phyloP scores from a whole-genome alignment of 2,329 filamentous ascomycete species.

The Neoscytalidium dimidiatum region DNA sequence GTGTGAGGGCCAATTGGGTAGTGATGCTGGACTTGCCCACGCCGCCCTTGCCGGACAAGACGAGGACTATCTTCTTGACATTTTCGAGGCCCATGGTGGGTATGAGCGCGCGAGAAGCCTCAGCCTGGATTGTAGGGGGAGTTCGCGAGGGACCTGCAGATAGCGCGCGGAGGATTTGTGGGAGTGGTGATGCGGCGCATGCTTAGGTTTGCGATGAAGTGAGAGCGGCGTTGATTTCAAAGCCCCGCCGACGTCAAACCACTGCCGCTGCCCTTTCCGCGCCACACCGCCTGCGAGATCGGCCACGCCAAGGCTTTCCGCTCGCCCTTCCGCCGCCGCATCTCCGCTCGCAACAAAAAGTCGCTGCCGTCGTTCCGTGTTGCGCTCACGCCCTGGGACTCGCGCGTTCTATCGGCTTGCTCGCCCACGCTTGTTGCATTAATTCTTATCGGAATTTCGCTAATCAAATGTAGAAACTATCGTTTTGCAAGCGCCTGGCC shows the following conservation, averaged over 20 bases:
- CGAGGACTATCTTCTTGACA: slow-evolving; percentile 76
- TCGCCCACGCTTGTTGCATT: neutral
- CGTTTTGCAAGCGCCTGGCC: no score
- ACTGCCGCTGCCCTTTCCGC: neutral
- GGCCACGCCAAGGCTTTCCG: neutral
- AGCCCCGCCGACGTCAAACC: slow-evolving; percentile 9
- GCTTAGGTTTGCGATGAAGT: neutral
- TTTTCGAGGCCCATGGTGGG: slow-evolving; percentile 57
- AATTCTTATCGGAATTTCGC: no score
- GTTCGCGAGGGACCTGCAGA: neutral
- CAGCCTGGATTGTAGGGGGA: neutral
- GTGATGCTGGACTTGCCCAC: slow-evolving; percentile 99
- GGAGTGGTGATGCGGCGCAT: neutral
- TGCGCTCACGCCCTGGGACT: neutral
- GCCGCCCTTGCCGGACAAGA: slow-evolving; percentile 94
- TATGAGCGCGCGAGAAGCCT: neutral
- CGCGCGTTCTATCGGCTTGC: neutral
- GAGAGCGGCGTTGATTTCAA: slow-evolving; percentile 10
- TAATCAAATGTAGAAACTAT: no score
- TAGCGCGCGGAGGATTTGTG: neutral
- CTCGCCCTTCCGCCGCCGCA: neutral
- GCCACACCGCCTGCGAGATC: neutral
- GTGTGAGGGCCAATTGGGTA: slow-evolving; percentile 87
- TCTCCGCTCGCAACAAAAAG: neutral
- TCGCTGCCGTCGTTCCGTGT: neutral